Conservation (phyloP, 768 basidiomycete species). For the Lactarius deliciosus region DNA sequence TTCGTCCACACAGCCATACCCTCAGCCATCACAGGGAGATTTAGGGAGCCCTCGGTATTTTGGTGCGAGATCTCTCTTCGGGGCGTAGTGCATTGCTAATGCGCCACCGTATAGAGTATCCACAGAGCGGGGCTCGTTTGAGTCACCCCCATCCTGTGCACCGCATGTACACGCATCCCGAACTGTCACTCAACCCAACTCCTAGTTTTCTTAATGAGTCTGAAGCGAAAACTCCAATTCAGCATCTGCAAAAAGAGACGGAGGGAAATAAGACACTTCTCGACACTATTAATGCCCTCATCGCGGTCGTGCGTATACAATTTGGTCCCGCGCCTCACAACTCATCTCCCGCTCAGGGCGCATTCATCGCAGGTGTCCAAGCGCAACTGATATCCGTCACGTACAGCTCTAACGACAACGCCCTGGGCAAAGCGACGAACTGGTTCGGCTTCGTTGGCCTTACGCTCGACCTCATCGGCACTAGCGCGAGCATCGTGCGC, state of each 20-base stretch:
- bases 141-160: slow-evolving; percentile 2
- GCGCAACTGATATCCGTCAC: slow-evolving; percentile 17
- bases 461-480: slow-evolving; percentile 29
- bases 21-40: background rate
- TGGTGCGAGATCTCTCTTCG: slow-evolving; percentile 6
- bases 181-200: slow-evolving; percentile 9
- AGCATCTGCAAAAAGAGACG: slow-evolving; percentile 8
- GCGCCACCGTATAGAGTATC: background rate
- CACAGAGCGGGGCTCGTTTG: background rate
- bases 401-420: background rate
- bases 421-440: slow-evolving; percentile 15
- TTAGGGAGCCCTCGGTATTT: background rate
- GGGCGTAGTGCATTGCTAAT: background rate
- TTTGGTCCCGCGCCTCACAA: background rate
- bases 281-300: slow-evolving; percentile 26
- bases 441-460: slow-evolving; percentile 29
- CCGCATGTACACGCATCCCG: background rate
- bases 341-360: slow-evolving; percentile 9
- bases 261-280: slow-evolving; percentile 23
- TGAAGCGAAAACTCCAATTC: slow-evolving; percentile 7
- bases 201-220: slow-evolving; percentile 17
- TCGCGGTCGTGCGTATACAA: slow-evolving; percentile 14
- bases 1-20: background rate
- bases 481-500: slow-evolving; percentile 21
- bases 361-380: slow-evolving; percentile 30